phyloP scores from a whole-genome alignment of 257 asterid species.

The Osmanthus fragrans region DNA sequence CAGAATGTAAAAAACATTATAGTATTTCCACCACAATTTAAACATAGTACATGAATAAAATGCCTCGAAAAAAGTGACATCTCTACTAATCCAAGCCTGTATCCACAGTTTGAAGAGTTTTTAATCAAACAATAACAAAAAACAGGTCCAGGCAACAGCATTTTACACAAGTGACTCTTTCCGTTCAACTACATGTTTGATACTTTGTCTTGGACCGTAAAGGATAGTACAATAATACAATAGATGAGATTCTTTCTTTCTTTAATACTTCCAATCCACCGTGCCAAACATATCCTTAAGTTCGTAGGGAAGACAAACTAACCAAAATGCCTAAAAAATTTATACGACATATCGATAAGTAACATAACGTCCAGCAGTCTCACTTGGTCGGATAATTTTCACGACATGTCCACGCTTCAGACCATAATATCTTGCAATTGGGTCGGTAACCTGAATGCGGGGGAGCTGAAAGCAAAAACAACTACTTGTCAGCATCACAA shows the following conservation, averaged over 20 bases:
- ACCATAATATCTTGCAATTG: constrained; percentile 76
- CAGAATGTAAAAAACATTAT: too few relatives aligned
- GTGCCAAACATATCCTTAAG: background rate
- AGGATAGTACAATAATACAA: background rate
- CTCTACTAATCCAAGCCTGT: too few relatives aligned
- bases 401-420: constrained; percentile 75
- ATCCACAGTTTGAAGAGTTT: too few relatives aligned
- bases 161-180: too few relatives aligned
- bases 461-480: constrained; percentile 58
- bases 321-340: constrained; percentile 10
- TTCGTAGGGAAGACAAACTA: background rate
- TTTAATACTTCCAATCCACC: background rate
- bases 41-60: too few relatives aligned
- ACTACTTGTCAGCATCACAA: constrained; percentile 15
- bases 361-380: constrained; percentile 83
- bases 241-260: background rate
- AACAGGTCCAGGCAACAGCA: too few relatives aligned
- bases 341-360: constrained; percentile 77
- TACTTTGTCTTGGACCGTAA: too few relatives aligned
- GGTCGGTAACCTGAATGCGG: constrained; percentile 73
- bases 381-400: constrained; percentile 83
- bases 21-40: too few relatives aligned
- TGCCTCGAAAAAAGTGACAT: too few relatives aligned
- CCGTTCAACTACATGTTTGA: too few relatives aligned
- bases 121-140: too few relatives aligned